phyloP scores from a whole-genome alignment of 1,284 basidiomycete species.

The Pyrrhoderma noxium region DNA sequence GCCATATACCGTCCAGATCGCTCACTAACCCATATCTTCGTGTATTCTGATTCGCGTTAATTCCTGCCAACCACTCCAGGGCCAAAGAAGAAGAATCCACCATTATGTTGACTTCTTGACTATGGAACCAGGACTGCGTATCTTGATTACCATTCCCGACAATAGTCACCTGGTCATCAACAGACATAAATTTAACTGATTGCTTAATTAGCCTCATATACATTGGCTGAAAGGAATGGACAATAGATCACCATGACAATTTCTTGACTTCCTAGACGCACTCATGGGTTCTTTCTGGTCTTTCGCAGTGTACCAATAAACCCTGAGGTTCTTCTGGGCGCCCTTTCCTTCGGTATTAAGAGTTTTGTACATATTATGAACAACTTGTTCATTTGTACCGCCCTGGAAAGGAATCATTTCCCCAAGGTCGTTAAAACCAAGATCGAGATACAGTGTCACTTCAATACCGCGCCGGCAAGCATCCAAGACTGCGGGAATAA shows the following conservation, averaged over 20 bases:
- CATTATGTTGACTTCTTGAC: slow-evolving; percentile 73
- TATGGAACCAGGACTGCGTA: slow-evolving; percentile 76
- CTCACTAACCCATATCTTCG: slow-evolving; percentile 43
- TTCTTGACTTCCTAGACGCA: slow-evolving; percentile 67
- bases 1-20: slow-evolving; percentile 44
- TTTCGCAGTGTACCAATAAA: slow-evolving; percentile 65
- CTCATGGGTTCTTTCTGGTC: slow-evolving; percentile 69
- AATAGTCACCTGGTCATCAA: slow-evolving; percentile 67
- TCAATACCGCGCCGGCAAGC: slow-evolving; percentile 63
- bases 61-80: slow-evolving; percentile 43
- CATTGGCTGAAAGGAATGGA: not conserved
- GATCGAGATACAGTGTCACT: slow-evolving; percentile 55
- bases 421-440: slow-evolving; percentile 65
- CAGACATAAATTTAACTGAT: slow-evolving; percentile 63
- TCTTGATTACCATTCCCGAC: slow-evolving; percentile 66
- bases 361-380: slow-evolving; percentile 53
- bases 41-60: slow-evolving; percentile 50
- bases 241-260: slow-evolving; percentile 45
- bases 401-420: slow-evolving; percentile 73
- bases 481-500: slow-evolving; percentile 57
- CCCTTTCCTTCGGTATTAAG: slow-evolving; percentile 43
- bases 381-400: slow-evolving; percentile 75
- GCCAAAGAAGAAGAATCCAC: slow-evolving; percentile 51
- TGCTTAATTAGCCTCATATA: not conserved
- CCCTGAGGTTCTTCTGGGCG: slow-evolving; percentile 42